These are phyloP conservation scores for Litchi chinensis DNA, from an alignment of 345 rosid species.

Conservation along the genomic window DNA sequence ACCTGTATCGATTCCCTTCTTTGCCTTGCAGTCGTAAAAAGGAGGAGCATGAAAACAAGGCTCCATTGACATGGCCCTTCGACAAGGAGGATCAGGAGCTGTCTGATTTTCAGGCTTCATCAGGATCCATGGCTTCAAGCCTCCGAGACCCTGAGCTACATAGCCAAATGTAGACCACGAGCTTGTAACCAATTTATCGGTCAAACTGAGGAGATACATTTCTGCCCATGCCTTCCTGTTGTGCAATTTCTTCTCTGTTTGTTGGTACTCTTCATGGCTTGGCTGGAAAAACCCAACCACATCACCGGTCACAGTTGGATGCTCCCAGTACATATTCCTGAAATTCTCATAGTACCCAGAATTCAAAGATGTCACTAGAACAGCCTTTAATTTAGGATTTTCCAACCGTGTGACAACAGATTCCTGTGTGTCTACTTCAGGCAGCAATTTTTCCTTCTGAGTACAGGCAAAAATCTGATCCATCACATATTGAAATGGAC, in stretches of 20 bases:
- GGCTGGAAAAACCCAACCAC: slow-evolving; percentile 61
- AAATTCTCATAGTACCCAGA: slow-evolving; percentile 58
- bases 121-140: slow-evolving; percentile 73
- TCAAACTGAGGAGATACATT: slow-evolving; percentile 66
- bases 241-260: slow-evolving; percentile 55
- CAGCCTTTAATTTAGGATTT: slow-evolving; percentile 47
- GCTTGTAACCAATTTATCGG: slow-evolving; percentile 61
- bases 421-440: slow-evolving; percentile 37
- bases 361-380: slow-evolving; percentile 57
- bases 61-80: slow-evolving; percentile 65
- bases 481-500: slow-evolving; percentile 46
- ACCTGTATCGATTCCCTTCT: slow-evolving; percentile 57
- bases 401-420: slow-evolving; percentile 19
- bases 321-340: slow-evolving; percentile 59
- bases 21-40: slow-evolving; percentile 65
- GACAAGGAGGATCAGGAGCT: slow-evolving; percentile 52
- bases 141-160: slow-evolving; percentile 77
- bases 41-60: slow-evolving; percentile 89
- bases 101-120: slow-evolving; percentile 57
- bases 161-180: slow-evolving; percentile 82
- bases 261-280: slow-evolving; percentile 74
- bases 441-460: slow-evolving; percentile 47
- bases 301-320: slow-evolving; percentile 60
- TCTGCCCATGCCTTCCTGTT: slow-evolving; percentile 76
- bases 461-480: slow-evolving; percentile 63